phyloP scores from a whole-genome alignment of 1,284 basidiomycete species.

The Pseudozyma sp. region DNA sequence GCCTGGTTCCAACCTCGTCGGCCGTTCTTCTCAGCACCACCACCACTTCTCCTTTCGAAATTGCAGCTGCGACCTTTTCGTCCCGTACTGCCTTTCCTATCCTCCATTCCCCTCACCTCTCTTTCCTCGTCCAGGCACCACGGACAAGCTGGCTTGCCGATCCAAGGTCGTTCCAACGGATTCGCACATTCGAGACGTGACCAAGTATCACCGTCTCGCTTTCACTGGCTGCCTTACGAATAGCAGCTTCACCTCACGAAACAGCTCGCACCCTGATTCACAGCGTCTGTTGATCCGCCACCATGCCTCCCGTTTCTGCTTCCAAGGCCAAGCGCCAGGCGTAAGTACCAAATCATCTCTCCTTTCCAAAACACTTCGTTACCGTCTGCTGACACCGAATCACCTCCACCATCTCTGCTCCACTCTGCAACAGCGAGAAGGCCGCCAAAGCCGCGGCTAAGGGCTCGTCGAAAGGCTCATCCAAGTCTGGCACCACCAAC shows the following conservation, averaged over 20 bases:
- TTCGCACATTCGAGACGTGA: conserved; percentile 2
- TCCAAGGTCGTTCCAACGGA: conserved; percentile 9
- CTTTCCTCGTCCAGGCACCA: conserved; percentile 7
- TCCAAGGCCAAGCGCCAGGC: conserved; percentile 69
- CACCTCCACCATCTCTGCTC: background rate
- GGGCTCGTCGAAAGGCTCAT: conserved; percentile 51
- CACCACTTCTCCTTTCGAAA: conserved; percentile 4
- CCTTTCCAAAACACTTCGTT: background rate
- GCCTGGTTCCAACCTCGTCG: background rate
- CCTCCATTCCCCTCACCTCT: background rate
- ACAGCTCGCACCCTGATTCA: background rate
- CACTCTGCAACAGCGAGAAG: conserved; percentile 58
- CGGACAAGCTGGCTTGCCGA: conserved; percentile 45
- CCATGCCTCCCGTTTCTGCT: conserved; percentile 66
- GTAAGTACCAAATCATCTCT: conserved; percentile 43
- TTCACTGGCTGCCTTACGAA: conserved; percentile 19
- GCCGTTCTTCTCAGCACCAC: conserved; percentile 6
- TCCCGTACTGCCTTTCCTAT: conserved; percentile 16
- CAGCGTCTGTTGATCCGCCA: conserved; percentile 11
- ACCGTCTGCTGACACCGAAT: background rate
- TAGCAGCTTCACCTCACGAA: background rate
- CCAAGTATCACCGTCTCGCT: background rate
- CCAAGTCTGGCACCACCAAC: conserved; percentile 58
- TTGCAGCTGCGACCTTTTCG: conserved; percentile 30
- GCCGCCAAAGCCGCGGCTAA: conserved; percentile 66